Base-by-base conservation (phyloP, 2,329 filamentous ascomycete species). In the Aschersonia sp. region DNA sequence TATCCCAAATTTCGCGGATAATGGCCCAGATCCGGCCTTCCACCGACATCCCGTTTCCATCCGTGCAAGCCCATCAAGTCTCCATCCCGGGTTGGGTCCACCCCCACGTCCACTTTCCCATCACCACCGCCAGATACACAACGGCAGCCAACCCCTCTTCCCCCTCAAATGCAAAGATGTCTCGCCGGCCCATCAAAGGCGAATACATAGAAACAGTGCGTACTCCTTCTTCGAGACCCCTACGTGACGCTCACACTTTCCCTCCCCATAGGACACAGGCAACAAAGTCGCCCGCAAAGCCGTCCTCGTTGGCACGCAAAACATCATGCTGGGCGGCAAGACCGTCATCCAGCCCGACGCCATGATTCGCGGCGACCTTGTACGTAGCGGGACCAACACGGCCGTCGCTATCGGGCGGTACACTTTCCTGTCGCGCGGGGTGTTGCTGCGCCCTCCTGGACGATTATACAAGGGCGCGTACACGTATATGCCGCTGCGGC, bases 221-320 rank as follows among this genome's bases (percentile, higher is more conserved):
- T 20, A 20, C 20, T 20, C 20, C 20, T 20, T 2, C 2, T 20
- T 20, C 32, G 43, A 30, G 41, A 44, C 12, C 38, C 41, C 43
- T 20, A 5, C 4, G 4, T 12, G 4, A 2, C 12, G 38, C 20
- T 12, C 30, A 31, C 3, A 45, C 40, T 6, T 28, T 5, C 28
- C 20, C n/a, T 30, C 35, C 47, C 1, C 30, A 28, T 56, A 94
- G 89, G 91, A 97, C 68, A 95, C 89, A 3, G 92, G 92, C 55
- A 98, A 98, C 77, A 97, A 97, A 71, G 92, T 98, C 59, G 91
- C 89, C 40, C 87, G 92, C 55, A 88, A 88, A 56, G 86, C 88
- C 52, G 82, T 84, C 61, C 87, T 98, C 56, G 85, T 94, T 59
- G 92, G 92, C 58, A 96, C 91, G 29, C 89, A 94, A 57, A 94